phyloP scores from a whole-genome alignment of 2,329 filamentous ascomycete genomes.

The Sclerotinia nivalis region DNA sequence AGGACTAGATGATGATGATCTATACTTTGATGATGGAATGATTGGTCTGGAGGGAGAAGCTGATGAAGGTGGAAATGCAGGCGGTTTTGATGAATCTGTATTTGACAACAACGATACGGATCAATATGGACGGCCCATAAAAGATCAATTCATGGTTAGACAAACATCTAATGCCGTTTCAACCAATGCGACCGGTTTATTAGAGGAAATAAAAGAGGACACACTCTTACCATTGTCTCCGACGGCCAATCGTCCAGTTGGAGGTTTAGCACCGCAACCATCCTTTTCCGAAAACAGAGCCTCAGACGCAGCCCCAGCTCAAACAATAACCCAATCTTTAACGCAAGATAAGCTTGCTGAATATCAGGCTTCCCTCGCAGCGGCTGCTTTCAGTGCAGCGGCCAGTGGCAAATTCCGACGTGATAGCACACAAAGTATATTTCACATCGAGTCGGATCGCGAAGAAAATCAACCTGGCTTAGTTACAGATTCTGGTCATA shows the following conservation, averaged over 20 bases:
- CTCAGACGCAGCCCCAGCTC: not conserved
- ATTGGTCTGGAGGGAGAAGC: constrained; percentile 52
- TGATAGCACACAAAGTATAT: constrained; percentile 41
- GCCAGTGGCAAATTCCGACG: constrained; percentile 74
- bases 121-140: constrained; percentile 60
- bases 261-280: constrained; percentile 33
- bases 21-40: constrained; percentile 73
- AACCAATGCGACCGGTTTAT: constrained; percentile 24
- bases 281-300: constrained; percentile 29
- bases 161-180: constrained; percentile 30
- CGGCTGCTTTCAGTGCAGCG: constrained; percentile 75
- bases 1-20: constrained; percentile 34
- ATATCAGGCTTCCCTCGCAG: constrained; percentile 82
- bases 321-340: constrained; percentile 41
- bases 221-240: not conserved
- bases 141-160: constrained; percentile 39
- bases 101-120: constrained; percentile 70
- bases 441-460: constrained; percentile 32
- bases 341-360: constrained; percentile 62
- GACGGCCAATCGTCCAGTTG: constrained; percentile 3
- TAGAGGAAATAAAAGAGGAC: not conserved
- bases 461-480: constrained; percentile 43
- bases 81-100: constrained; percentile 69
- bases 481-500: constrained; percentile 45
- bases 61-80: constrained; percentile 49